Conservation (phyloP, 2,329 filamentous ascomycete species). For the Hypoxylon sp. region DNA sequence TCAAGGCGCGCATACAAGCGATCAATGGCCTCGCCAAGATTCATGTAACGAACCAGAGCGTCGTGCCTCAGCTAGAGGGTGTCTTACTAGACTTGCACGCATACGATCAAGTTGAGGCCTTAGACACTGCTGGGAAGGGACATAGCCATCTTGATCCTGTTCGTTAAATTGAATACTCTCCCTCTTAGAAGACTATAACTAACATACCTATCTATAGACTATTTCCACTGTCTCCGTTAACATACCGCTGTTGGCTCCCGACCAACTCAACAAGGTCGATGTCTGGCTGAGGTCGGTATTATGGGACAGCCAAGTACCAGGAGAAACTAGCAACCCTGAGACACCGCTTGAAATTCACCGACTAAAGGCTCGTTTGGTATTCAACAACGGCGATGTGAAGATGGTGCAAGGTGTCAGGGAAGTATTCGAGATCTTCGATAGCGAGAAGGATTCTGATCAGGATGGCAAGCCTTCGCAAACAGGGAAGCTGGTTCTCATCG, state of each 20-base stretch:
- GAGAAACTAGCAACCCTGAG: conserved; percentile 46
- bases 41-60: conserved; percentile 80
- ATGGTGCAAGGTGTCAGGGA: conserved; percentile 93
- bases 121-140: conserved; percentile 77
- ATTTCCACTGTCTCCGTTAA: conserved; percentile 84
- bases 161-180: conserved; percentile 44
- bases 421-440: conserved; percentile 89
- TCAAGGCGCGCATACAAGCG: conserved; percentile 75
- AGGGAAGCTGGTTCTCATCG: conserved; percentile 72
- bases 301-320: conserved; percentile 77
- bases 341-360: conserved; percentile 81
- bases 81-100: conserved; percentile 90
- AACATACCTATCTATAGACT: conserved; percentile 63
- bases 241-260: conserved; percentile 65
- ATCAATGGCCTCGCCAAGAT: conserved; percentile 93
- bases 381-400: conserved; percentile 71
- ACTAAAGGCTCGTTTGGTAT: conserved; percentile 79
- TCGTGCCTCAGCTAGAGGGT: conserved; percentile 83
- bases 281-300: conserved; percentile 82
- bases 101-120: conserved; percentile 80
- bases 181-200: conserved; percentile 11
- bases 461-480: conserved; percentile 38
- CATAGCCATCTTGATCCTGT: conserved; percentile 93
- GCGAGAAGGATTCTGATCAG: conserved; percentile 39
- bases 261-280: conserved; percentile 73